Evolutionary conservation across 148 eudicot species (phyloP).

Genomic region (Amaranthus cruentus): DNA sequence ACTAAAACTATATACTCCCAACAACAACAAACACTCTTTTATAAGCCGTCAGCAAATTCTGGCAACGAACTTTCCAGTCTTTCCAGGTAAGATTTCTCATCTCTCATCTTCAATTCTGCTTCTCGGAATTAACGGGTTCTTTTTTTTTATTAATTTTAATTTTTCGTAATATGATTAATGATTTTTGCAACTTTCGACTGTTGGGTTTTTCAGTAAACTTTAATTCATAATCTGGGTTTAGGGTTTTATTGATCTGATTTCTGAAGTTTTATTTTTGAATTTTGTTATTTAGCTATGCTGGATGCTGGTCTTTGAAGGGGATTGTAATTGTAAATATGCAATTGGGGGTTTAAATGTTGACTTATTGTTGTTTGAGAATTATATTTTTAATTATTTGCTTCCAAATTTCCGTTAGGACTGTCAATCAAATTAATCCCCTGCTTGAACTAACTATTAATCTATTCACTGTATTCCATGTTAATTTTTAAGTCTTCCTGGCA

Average conservation of each 20-base stretch:
- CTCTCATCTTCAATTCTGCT: slow-evolving; percentile 1
- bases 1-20: neutral
- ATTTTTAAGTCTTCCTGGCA: neutral
- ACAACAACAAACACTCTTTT: neutral
- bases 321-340: too few relatives aligned
- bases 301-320: too few relatives aligned
- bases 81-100: slow-evolving; percentile 8
- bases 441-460: too few relatives aligned
- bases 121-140: slow-evolving; percentile 13
- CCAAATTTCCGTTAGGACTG: neutral
- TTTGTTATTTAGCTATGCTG: neutral
- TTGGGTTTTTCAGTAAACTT: neutral
- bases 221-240: neutral
- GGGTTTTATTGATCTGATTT: neutral
- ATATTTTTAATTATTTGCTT: too few relatives aligned
- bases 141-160: neutral
- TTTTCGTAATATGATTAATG: neutral
- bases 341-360: too few relatives aligned
- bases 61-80: slow-evolving; percentile 7
- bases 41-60: slow-evolving; percentile 9
- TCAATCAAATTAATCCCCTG: neutral
- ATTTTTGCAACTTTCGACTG: neutral
- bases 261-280: neutral
- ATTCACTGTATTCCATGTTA: too few relatives aligned
- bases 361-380: too few relatives aligned